These are phyloP conservation scores for Knoxia roxburghii DNA, from an alignment of 257 asterid species.

Conservation along the genomic window DNA sequence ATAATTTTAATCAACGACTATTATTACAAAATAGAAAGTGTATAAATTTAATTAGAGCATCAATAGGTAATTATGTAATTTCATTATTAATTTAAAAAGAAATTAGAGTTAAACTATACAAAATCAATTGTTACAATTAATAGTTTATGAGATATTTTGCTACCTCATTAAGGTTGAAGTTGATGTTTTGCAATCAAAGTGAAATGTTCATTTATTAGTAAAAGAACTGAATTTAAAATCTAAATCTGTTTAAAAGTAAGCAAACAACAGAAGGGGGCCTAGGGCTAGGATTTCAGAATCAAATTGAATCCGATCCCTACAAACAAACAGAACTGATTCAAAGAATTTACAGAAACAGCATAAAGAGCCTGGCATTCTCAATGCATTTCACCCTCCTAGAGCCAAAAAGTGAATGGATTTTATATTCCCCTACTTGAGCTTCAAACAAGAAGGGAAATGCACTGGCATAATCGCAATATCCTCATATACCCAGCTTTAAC, in stretches of 20 bases:
- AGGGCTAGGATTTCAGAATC: no score
- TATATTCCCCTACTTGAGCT: conserved; percentile 23
- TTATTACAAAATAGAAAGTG: no score
- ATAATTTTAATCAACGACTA: no score
- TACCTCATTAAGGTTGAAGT: no score
- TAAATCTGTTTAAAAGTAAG: background rate
- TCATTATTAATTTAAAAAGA: no score
- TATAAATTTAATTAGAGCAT: no score
- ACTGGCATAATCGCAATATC: conserved; percentile 51
- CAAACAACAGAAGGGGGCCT: background rate
- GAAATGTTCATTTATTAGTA: background rate
- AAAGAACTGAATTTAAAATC: background rate
- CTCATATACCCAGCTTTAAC: conserved; percentile 59
- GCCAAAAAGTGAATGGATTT: background rate
- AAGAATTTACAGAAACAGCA: background rate
- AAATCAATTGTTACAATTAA: no score
- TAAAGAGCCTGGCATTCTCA: background rate
- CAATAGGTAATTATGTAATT: no score
- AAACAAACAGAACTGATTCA: background rate
- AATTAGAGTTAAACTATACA: no score
- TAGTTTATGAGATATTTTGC: no score
- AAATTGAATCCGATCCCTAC: background rate
- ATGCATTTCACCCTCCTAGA: background rate
- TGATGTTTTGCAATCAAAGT: background rate
- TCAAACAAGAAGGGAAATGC: conserved; percentile 45